phyloP scores from a whole-genome alignment of 225 moss, liverwort and hornwort genomes.

The Anthoceros angustus region DNA sequence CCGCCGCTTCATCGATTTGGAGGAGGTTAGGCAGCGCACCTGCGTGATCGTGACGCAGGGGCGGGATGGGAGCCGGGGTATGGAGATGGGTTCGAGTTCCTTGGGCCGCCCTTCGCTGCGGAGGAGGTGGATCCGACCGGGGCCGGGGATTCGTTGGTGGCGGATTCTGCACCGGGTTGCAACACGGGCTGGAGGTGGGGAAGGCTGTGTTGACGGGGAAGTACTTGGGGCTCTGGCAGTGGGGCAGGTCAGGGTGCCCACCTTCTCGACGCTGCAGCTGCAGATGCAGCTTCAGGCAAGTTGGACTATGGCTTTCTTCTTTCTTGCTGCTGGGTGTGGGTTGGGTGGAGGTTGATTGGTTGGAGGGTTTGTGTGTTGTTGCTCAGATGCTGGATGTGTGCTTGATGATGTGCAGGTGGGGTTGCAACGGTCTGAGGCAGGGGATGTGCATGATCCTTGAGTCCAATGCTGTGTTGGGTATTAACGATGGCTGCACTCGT shows the following conservation, averaged over 20 bases:
- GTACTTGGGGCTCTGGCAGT: constrained; percentile 86
- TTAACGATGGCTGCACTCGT: not conserved
- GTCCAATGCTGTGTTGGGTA: not conserved
- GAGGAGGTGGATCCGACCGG: constrained; percentile 84
- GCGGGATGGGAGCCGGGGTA: constrained; percentile 69
- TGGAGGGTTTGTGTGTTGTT: too few relatives aligned
- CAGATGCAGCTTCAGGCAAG: constrained; percentile 65
- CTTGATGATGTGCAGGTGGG: not conserved
- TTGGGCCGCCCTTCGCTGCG: constrained; percentile 69
- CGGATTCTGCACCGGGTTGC: constrained; percentile 93
- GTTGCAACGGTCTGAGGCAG: not conserved
- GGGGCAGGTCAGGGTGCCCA: constrained; percentile 67
- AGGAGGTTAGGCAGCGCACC: too few relatives aligned
- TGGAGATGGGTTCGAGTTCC: constrained; percentile 53
- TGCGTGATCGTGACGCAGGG: too few relatives aligned
- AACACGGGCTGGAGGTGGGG: constrained; percentile 64
- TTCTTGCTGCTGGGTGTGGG: not conserved
- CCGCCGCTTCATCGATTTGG: too few relatives aligned
- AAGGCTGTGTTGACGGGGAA: constrained; percentile 93
- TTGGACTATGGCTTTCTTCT: not conserved
- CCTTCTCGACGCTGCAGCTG: constrained; percentile 47
- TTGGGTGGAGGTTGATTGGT: too few relatives aligned
- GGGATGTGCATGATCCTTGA: not conserved
- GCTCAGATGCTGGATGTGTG: too few relatives aligned
- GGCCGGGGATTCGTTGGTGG: constrained; percentile 91